Conservation (phyloP, 1,284 basidiomycete species). For the Earliella scabrosa region DNA sequence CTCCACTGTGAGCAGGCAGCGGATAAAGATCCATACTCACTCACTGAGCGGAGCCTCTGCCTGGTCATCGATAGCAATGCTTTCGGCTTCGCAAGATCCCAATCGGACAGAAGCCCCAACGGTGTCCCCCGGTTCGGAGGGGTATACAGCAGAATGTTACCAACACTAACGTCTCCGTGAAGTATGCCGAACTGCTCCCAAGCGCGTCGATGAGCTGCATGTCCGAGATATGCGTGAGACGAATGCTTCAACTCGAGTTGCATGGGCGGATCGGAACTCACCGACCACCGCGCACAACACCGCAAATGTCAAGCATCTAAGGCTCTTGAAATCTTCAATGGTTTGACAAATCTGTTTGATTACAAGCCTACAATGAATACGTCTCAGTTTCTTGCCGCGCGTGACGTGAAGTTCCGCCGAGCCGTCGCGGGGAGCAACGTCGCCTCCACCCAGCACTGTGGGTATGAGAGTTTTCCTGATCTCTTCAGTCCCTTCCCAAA, state of each 20-base stretch:
- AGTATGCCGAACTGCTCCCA: conserved; percentile 4
- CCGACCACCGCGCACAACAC: too few species aligned
- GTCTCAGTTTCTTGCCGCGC: too few species aligned
- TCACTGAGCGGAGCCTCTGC: not conserved
- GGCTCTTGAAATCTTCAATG: too few species aligned
- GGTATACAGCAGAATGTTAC: conserved; percentile 10
- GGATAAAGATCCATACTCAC: not conserved
- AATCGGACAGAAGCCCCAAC: conserved; percentile 5
- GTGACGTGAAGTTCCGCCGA: too few species aligned
- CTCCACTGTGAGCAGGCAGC: not conserved
- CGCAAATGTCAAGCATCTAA: too few species aligned
- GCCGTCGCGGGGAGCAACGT: too few species aligned
- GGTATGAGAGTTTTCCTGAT: too few species aligned
- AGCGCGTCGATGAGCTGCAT: conserved; percentile 3
- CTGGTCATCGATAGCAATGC: not conserved
- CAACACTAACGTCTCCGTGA: conserved; percentile 14
- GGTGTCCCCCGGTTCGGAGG: not conserved
- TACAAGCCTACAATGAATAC: too few species aligned
- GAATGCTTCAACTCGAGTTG: not conserved
- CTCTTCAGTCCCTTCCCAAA: too few species aligned
- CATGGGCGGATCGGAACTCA: not conserved
- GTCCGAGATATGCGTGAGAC: not conserved
- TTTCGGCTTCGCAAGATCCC: conserved; percentile 9
- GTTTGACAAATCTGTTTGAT: too few species aligned
- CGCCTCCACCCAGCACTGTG: too few species aligned